phyloP scores from a whole-genome alignment of 345 rosid species.

The Salix caprea region DNA sequence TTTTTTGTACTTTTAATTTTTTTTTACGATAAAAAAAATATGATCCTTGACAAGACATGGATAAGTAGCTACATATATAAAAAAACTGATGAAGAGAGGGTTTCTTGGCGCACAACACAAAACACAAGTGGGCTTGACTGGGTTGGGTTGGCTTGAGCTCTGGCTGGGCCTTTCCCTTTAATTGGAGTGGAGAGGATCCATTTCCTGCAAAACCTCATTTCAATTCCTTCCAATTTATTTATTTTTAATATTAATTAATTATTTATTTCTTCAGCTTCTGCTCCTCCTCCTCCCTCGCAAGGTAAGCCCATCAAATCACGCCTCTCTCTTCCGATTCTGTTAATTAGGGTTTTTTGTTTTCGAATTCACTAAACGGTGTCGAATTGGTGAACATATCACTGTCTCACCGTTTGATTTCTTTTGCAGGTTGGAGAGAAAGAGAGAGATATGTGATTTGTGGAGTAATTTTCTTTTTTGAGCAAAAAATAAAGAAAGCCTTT shows the following conservation, averaged over 20 bases:
- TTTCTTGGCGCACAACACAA: too few species aligned
- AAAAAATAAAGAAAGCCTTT: background rate
- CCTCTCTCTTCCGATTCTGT: background rate
- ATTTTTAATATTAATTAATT: background rate
- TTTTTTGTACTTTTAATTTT: too few species aligned
- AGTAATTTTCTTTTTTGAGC: background rate
- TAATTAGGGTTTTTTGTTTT: background rate
- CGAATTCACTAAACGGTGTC: background rate
- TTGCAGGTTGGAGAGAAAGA: background rate
- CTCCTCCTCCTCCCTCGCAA: background rate
- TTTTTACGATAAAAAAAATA: too few species aligned
- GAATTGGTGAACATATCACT: background rate
- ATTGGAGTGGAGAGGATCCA: background rate
- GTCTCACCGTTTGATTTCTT: background rate
- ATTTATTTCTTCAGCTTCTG: background rate
- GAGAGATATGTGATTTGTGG: background rate
- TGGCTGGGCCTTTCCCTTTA: too few species aligned
- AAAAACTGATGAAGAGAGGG: too few species aligned
- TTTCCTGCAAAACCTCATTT: background rate
- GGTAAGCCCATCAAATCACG: background rate
- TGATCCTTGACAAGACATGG: too few species aligned
- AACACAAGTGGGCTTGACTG: too few species aligned
- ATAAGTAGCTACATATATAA: too few species aligned
- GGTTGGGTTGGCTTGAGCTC: too few species aligned
- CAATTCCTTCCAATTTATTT: background rate